phyloP scores from a whole-genome alignment of 2,329 filamentous ascomycete genomes.

The Falciphora oryzae region DNA sequence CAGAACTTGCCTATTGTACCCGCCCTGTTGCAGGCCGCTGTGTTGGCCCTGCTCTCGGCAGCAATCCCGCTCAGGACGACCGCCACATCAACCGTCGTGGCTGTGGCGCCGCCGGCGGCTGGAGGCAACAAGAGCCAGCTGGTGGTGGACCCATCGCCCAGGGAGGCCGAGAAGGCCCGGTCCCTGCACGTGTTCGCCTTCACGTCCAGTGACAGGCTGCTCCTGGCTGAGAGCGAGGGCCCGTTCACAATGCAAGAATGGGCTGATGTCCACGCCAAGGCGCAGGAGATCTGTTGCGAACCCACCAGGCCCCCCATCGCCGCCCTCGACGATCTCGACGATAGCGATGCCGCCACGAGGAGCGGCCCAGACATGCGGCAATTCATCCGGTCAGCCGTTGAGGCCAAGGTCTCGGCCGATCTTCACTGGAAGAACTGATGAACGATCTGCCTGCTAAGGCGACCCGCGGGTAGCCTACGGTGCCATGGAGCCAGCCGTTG shows the following conservation, averaged over 20 bases:
- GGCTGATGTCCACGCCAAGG: conserved; percentile 62
- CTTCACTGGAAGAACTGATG: conserved; percentile 50
- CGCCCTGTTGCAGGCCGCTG: conserved; percentile 71
- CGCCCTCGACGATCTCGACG: conserved; percentile 36
- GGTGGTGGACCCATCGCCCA: conserved; percentile 55
- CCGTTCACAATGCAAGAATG: conserved; percentile 70
- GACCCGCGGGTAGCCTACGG: too few species aligned
- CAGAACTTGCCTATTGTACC: conserved; percentile 78
- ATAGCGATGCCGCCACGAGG: conserved; percentile 40
- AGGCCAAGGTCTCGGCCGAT: conserved; percentile 46
- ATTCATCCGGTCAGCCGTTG: conserved; percentile 57
- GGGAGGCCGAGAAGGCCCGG: conserved; percentile 54
- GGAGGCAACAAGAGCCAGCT: conserved; percentile 28
- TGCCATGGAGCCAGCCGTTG: too few species aligned
- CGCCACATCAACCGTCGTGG: conserved; percentile 59
- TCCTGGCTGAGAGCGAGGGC: conserved; percentile 79
- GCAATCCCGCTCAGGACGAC: conserved; percentile 74
- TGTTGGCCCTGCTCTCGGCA: conserved; percentile 74
- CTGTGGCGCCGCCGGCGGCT: conserved; percentile 41
- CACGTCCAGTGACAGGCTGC: conserved; percentile 63
- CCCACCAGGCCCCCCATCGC: conserved; percentile 19
- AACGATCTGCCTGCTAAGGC: too few species aligned
- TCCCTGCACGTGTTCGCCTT: conserved; percentile 84
- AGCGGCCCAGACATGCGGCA: conserved; percentile 46
- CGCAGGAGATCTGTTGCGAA: conserved; percentile 58